These are phyloP conservation scores for Alternaria novae-zelandiae DNA, from an alignment of 2,329 filamentous ascomycete genomes.

Conservation along the genomic window DNA sequence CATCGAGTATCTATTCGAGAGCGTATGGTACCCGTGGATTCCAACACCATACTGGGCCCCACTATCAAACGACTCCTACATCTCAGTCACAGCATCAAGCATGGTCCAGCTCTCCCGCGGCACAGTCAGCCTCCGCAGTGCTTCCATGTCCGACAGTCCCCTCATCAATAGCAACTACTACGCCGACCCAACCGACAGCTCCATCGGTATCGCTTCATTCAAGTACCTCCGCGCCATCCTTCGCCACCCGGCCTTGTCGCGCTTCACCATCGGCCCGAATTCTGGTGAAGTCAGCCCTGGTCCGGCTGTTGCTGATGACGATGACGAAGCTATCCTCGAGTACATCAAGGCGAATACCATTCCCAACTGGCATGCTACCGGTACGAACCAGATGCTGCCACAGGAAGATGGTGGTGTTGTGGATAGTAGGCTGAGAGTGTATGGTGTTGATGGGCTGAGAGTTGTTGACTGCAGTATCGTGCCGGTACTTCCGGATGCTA, in stretches of 20 bases:
- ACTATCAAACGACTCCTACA: slow-evolving; percentile 42
- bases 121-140: slow-evolving; percentile 41
- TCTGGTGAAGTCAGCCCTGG: slow-evolving; percentile 42
- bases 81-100: slow-evolving; percentile 38
- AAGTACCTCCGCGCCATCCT: slow-evolving; percentile 42
- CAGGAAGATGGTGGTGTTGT: slow-evolving; percentile 42
- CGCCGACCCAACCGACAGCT: slow-evolving; percentile 37
- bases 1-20: slow-evolving; percentile 35
- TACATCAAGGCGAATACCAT: slow-evolving; percentile 32
- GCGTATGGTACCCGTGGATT: slow-evolving; percentile 31
- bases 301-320: slow-evolving; percentile 22
- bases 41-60: slow-evolving; percentile 40
- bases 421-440: slow-evolving; percentile 34
- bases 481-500: slow-evolving; percentile 29
- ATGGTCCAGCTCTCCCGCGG: slow-evolving; percentile 44
- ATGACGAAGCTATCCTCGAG: slow-evolving; percentile 38
- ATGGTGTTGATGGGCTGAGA: slow-evolving; percentile 41
- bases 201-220: slow-evolving; percentile 43
- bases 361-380: slow-evolving; percentile 41
- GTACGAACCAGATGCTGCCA: slow-evolving; percentile 44
- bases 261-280: slow-evolving; percentile 27
- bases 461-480: slow-evolving; percentile 45
- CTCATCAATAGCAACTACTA: slow-evolving; percentile 48
- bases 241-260: slow-evolving; percentile 18
- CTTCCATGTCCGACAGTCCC: slow-evolving; percentile 38